phyloP scores from a whole-genome alignment of 2,329 filamentous ascomycete species.

The Phialophora macrospora region DNA sequence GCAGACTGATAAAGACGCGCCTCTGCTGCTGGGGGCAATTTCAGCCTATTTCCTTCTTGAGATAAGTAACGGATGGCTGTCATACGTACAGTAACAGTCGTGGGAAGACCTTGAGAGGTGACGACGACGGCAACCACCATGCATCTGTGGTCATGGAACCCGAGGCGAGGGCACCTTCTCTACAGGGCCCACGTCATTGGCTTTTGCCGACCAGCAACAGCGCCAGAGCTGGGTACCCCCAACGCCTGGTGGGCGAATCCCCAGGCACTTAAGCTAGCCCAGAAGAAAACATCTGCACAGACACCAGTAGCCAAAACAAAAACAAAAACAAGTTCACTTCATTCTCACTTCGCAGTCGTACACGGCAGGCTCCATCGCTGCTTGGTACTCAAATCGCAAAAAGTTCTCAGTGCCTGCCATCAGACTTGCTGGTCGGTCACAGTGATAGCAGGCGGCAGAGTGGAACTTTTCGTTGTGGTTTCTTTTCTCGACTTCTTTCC shows the following conservation, averaged over 20 bases:
- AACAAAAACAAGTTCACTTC: slow-evolving; percentile 10
- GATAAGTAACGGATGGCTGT: slow-evolving; percentile 1
- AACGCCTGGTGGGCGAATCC: neutral
- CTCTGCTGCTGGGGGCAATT: slow-evolving; percentile 3
- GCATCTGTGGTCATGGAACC: neutral
- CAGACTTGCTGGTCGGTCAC: neutral
- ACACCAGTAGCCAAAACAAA: slow-evolving; percentile 8
- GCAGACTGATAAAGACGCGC: slow-evolving; percentile 1
- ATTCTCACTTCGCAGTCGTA: neutral
- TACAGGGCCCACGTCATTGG: slow-evolving; percentile 1
- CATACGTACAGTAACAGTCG: slow-evolving; percentile 9
- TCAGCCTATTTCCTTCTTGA: slow-evolving; percentile 16
- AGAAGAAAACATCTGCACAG: neutral
- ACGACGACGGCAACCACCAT: neutral
- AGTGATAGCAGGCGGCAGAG: neutral
- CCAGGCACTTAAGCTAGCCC: neutral
- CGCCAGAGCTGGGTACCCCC: neutral
- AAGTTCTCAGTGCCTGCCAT: slow-evolving; percentile 6
- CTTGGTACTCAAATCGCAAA: slow-evolving; percentile 1
- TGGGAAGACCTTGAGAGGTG: neutral
- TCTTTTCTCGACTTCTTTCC: slow-evolving; percentile 14
- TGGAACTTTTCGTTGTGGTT: slow-evolving; percentile 3
- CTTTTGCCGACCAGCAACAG: slow-evolving; percentile 9
- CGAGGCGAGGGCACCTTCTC: neutral
- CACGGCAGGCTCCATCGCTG: neutral